Conservation (phyloP, 441 rosid genomes). For the Adansonia grandidieri region DNA sequence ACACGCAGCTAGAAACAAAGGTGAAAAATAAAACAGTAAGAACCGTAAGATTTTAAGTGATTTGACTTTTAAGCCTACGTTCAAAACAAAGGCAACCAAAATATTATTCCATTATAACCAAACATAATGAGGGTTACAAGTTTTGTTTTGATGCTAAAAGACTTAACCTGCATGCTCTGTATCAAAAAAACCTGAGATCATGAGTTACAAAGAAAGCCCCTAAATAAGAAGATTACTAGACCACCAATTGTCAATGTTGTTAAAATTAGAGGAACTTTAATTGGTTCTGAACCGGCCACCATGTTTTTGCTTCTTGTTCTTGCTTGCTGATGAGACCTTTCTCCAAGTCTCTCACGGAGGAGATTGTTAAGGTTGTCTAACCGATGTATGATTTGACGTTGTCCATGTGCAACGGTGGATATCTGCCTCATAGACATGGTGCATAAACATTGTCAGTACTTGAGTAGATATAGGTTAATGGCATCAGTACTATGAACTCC, state of each 20-base stretch:
- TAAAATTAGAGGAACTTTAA: constrained; percentile 53
- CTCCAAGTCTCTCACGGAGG: constrained; percentile 52
- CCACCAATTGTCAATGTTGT: constrained; percentile 64
- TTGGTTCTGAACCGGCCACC: constrained; percentile 39
- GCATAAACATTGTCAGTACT: too few relatives aligned
- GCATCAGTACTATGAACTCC: background rate
- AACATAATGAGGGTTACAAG: background rate
- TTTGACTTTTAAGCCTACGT: background rate
- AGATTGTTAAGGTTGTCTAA: constrained; percentile 66
- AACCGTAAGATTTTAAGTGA: too few relatives aligned
- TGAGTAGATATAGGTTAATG: background rate
- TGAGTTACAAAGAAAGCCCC: constrained; percentile 35
- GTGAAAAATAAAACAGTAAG: too few relatives aligned
- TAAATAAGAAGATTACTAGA: constrained; percentile 61
- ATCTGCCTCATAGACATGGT: constrained; percentile 45
- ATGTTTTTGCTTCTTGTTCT: constrained; percentile 36
- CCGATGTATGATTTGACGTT: constrained; percentile 80
- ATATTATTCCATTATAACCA: background rate
- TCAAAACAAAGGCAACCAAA: background rate
- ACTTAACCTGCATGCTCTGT: background rate
- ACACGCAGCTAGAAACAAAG: too few relatives aligned
- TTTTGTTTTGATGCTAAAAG: background rate
- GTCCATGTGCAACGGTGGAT: constrained; percentile 61
- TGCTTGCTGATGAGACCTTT: constrained; percentile 43
- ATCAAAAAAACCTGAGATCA: background rate